phyloP scores from a whole-genome alignment of 2,329 filamentous ascomycete species.

The Plectosphaerella cucumerina region DNA sequence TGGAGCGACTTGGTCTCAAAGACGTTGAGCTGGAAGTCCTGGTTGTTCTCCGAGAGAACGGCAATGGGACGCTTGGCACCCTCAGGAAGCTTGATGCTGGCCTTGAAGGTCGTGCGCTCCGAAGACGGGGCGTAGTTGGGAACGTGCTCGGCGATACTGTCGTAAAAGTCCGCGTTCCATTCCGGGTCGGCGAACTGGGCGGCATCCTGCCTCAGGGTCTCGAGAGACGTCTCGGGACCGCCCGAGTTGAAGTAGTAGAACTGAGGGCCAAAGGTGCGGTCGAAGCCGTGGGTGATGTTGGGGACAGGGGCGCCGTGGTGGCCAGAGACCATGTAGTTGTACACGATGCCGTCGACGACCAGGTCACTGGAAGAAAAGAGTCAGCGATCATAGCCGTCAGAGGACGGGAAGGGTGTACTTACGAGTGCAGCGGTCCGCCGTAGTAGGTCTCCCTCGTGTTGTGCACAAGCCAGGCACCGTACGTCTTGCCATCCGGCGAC shows the following conservation, averaged over 20 bases:
- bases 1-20: conserved; percentile 52
- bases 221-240: not conserved
- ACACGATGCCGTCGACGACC: conserved; percentile 60
- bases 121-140: conserved; percentile 53
- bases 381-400: not conserved
- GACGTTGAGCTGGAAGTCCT: conserved; percentile 37
- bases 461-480: conserved; percentile 60
- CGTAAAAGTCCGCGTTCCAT: conserved; percentile 59
- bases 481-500: conserved; percentile 46
- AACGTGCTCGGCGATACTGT: conserved; percentile 54
- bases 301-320: conserved; percentile 60
- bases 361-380: conserved; percentile 35
- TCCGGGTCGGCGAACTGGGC: conserved; percentile 40
- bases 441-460: conserved; percentile 62
- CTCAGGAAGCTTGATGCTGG: conserved; percentile 44
- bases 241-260: conserved; percentile 57
- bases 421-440: conserved; percentile 55
- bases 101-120: conserved; percentile 44
- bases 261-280: conserved; percentile 61
- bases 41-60: conserved; percentile 36
- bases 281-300: conserved; percentile 61
- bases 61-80: conserved; percentile 49
- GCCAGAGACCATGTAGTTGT: conserved; percentile 60
- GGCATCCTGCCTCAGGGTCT: conserved; percentile 37
- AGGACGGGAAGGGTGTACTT: not conserved